Evolutionary conservation across 179 eudicot genomes (phyloP), one percentile per base, ranked within the genome.

Genomic region (Silene vulgaris): DNA sequence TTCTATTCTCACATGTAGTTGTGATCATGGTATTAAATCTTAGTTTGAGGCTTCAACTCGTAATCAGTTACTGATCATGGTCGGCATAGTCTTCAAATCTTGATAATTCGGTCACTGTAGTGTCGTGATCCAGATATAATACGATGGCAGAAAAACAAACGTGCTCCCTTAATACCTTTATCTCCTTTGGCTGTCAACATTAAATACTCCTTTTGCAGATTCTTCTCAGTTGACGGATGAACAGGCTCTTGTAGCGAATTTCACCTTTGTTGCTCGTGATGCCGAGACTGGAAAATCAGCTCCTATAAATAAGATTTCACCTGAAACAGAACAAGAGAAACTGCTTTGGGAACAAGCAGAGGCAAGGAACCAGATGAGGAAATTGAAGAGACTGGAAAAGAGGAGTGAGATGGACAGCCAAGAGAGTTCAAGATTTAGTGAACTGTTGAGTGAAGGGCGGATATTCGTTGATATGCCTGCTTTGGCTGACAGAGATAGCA

Each of bases 261-360:
- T 95, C 88, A 92, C 90, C 62, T 95, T 95, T 74, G 99, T 95
- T 65, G 97, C 97, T 62, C 97, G 97, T 72, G 97, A 95, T 81
- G 84, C 90, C n/a, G 84, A 86, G 88, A 90, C 99, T 0, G 90
- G 97, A 63, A 87, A 87, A 84, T 88, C 97, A 77, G 88, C 93
- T 71, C 89, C 85, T 19, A 89, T 95, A 43, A 95, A 92, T 75
- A 84, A 87, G 66, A 79, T 95, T 59, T 74, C 74, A 23, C 95
- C 97, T 0, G 91, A 89, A 83, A 92, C 95, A 8, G 93, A 87
- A 77, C 80, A 62, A 57, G 97, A 95, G 78, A 90, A 89, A 77
- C 45, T 80, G 84, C 83, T 95, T 29, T 89, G 80, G 78, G 92
- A 87, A 78, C 93, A 90, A 87, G 93, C 97, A 69, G 99, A 92